These are phyloP conservation scores for Hyphopichia khmerensis DNA, from an alignment of 1,139 yeast species.

Conservation along the genomic window DNA sequence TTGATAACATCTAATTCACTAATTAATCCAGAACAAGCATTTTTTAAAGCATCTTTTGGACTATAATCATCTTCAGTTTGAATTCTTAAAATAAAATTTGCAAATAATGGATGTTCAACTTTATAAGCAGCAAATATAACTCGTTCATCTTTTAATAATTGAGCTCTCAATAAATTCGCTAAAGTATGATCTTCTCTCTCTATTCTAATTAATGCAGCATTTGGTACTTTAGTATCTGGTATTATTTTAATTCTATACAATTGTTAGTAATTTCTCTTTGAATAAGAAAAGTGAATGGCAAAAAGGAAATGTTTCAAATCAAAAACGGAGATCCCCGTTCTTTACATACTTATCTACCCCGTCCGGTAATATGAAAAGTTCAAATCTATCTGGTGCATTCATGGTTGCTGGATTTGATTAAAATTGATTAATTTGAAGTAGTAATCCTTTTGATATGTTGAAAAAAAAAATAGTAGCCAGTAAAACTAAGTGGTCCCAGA, in stretches of 20 bases:
- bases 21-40: conserved; percentile 83
- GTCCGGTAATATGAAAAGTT: conserved; percentile 92
- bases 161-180: conserved; percentile 85
- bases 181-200: conserved; percentile 98
- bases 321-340: background rate
- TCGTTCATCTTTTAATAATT: conserved; percentile 77
- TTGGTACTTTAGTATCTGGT: conserved; percentile 94
- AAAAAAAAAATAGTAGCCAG: too few relatives aligned
- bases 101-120: conserved; percentile 93
- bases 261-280: background rate
- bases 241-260: conserved; percentile 66
- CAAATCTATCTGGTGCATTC: conserved; percentile 99
- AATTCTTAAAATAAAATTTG: conserved; percentile 87
- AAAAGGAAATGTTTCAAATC: too few relatives aligned
- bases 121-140: conserved; percentile 96
- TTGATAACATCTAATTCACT: conserved; percentile 73
- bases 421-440: background rate
- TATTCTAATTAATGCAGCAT: conserved; percentile 87
- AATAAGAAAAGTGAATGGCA: background rate
- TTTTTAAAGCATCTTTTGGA: conserved; percentile 85
- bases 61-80: conserved; percentile 95
- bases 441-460: background rate
- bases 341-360: conserved; percentile 77
- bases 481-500: too few relatives aligned
- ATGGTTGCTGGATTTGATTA: conserved; percentile 29